These are phyloP conservation scores for Arachis stenosperma DNA, from an alignment of 306 rosid species.

Conservation along the genomic window DNA sequence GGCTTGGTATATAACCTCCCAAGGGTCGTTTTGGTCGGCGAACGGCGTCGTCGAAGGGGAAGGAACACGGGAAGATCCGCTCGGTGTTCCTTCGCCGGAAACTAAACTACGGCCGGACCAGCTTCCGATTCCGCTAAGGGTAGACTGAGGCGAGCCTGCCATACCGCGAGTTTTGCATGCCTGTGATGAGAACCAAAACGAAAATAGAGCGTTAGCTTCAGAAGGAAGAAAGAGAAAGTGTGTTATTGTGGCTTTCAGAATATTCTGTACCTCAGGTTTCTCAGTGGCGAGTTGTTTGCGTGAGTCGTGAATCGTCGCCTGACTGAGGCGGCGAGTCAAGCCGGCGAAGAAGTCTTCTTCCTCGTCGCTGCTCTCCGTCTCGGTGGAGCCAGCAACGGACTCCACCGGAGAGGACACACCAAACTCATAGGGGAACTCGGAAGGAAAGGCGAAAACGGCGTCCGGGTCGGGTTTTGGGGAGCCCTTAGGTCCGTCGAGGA, in stretches of 20 bases:
- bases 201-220: neutral
- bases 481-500: constrained; percentile 38
- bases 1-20: constrained; percentile 73
- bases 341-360: constrained; percentile 63
- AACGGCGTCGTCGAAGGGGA: constrained; percentile 77
- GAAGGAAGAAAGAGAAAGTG: neutral
- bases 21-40: constrained; percentile 51
- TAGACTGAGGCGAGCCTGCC: constrained; percentile 84
- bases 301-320: constrained; percentile 51
- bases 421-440: constrained; percentile 76
- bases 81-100: constrained; percentile 73
- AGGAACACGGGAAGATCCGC: constrained; percentile 59
- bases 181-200: neutral
- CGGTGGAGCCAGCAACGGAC: constrained; percentile 56
- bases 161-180: constrained; percentile 30
- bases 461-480: neutral
- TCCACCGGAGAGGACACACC: constrained; percentile 50
- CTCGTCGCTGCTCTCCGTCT: constrained; percentile 68
- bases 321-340: constrained; percentile 66
- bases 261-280: constrained; percentile 49
- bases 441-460: constrained; percentile 44
- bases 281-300: constrained; percentile 32
- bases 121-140: constrained; percentile 67
- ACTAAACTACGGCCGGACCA: constrained; percentile 56
- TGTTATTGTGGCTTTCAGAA: neutral